phyloP scores from a whole-genome alignment of 2,329 filamentous ascomycete genomes.

The Cytospora piceae region DNA sequence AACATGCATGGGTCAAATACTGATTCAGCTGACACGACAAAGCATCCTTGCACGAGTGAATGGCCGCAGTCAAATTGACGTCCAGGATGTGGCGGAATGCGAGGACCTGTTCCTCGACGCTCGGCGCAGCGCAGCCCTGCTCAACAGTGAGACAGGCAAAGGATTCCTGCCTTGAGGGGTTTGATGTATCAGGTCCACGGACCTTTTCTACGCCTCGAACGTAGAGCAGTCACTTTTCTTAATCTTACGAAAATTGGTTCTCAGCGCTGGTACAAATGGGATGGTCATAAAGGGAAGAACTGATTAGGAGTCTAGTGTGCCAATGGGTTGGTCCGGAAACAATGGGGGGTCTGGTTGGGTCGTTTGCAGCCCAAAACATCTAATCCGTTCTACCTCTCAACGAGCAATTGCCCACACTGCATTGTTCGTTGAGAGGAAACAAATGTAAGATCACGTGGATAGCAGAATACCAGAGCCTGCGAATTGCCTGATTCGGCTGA shows the following conservation, averaged over 20 bases:
- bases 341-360: conserved; percentile 18
- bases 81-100: conserved; percentile 78
- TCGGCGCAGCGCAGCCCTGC: conserved; percentile 73
- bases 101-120: conserved; percentile 85
- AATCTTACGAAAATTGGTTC: conserved; percentile 33
- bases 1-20: conserved; percentile 35
- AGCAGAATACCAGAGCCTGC: conserved; percentile 30
- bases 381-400: conserved; percentile 18
- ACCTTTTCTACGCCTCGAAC: conserved; percentile 11
- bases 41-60: conserved; percentile 88
- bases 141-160: conserved; percentile 64
- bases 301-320: conserved; percentile 34
- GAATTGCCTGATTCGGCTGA: conserved; percentile 40
- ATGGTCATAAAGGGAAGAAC: conserved; percentile 30
- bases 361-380: conserved; percentile 28
- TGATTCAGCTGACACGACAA: conserved; percentile 41
- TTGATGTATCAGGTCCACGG: conserved; percentile 43
- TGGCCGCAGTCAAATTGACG: conserved; percentile 75
- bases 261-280: conserved; percentile 33
- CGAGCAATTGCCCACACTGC: conserved; percentile 9
- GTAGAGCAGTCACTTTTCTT: conserved; percentile 37
- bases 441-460: conserved; percentile 34
- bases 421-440: conserved; percentile 18
- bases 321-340: conserved; percentile 26
- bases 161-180: conserved; percentile 66